Conservation (phyloP, 2,329 filamentous ascomycete genomes). For the Hypoxylon sp. region DNA sequence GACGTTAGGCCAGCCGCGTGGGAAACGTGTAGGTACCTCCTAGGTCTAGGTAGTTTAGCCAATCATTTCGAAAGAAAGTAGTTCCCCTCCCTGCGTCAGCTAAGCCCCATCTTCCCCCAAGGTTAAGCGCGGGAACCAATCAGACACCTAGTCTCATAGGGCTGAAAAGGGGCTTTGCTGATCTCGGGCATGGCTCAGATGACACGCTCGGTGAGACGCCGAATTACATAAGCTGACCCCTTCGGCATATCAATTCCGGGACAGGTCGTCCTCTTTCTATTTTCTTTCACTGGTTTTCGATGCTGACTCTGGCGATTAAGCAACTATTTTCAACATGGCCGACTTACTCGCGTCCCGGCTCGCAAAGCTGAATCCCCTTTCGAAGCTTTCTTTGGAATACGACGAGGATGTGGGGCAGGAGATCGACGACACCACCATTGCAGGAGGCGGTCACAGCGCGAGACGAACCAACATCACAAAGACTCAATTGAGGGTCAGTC, state of each 20-base stretch:
- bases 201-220: neutral
- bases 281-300: neutral
- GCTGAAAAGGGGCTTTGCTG: constrained; percentile 32
- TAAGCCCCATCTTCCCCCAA: constrained; percentile 3
- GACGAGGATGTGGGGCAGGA: constrained; percentile 67
- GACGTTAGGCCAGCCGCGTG: no score
- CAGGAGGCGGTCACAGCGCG: constrained; percentile 70
- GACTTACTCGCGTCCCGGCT: constrained; percentile 49
- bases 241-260: constrained; percentile 12
- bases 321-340: constrained; percentile 35
- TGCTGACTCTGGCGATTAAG: neutral
- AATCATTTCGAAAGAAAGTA: neutral
- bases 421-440: constrained; percentile 64
- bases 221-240: constrained; percentile 35
- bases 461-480: constrained; percentile 62
- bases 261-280: neutral
- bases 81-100: constrained; percentile 10
- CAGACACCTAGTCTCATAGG: constrained; percentile 18
- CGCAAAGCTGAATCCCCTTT: constrained; percentile 57
- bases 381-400: constrained; percentile 51
- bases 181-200: constrained; percentile 18
- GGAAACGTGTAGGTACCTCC: neutral
- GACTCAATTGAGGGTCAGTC: constrained; percentile 69
- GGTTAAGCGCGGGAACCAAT: constrained; percentile 12
- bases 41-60: neutral